Base-by-base conservation (phyloP, 192 early-diverging fungal genomes). In the Gryganskiella cystojenkinii region DNA sequence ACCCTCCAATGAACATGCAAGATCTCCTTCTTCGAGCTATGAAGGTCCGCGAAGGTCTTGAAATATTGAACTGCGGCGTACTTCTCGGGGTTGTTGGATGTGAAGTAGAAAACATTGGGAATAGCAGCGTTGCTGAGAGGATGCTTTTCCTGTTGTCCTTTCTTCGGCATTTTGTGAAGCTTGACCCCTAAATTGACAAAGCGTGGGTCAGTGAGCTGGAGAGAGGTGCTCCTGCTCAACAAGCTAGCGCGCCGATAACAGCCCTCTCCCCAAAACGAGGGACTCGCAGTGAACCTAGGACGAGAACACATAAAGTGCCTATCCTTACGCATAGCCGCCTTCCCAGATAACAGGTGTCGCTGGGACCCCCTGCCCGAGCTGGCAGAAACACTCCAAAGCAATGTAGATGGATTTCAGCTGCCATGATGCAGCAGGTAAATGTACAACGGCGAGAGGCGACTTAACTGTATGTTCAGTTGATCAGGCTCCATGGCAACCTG, bases 51-150 rank as follows among this genome's bases (percentile, higher is more conserved):
- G 27, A 68, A 68, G 22, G 66, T 58, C 25, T 43, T 68, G 49
- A 68, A 68, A 30, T 68, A 68, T 10, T 42, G 6, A 30, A 14
- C 49, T 1, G 66, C 66, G 19, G 50, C 19, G 31, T 68, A 59
- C n/a, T 17, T 44, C 2, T 47, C 8, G 2, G 66, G 66, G 5
- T 24, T 51, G 49, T 8, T 51, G 14, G 6, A 22, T 22, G 34
- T 3, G 53, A 67, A 67, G n/a, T 67, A 67, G 30, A 67, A 67
- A 8, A 2, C 40, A 25, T 67, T 67, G n/a, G 56, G 65, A n/a
- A 67, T 67, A 20, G 14, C 30, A 22, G 42, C 37, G 55, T 3
- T 40, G 54, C 35, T 3, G 51, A 64, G 31, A 30, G 62, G 51
- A 34, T 54, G 49, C 27, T 13, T 49, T 45, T 59, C 37, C 14